Conservation (phyloP, 202 grass and related monocot species). For the Digitaria exilis region DNA sequence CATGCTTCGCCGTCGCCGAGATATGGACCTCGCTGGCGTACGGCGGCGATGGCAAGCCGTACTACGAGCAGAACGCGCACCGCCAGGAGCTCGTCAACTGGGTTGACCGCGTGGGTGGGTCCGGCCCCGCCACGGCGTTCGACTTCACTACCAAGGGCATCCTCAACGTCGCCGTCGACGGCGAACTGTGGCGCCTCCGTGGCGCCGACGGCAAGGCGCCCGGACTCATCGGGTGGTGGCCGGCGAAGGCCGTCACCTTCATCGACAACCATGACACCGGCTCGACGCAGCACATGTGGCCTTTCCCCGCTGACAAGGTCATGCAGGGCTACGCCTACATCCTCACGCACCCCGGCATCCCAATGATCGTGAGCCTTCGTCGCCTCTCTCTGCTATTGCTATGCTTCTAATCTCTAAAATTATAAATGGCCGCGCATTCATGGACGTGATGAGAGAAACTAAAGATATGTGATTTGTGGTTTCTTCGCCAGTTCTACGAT, state of each 20-base stretch:
- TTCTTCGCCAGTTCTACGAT: constrained; percentile 56
- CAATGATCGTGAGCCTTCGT: constrained; percentile 65
- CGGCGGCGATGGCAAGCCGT: constrained; percentile 58
- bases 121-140: constrained; percentile 50
- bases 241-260: constrained; percentile 90
- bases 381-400: neutral
- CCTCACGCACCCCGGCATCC: constrained; percentile 78
- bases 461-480: neutral
- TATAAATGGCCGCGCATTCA: neutral
- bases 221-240: constrained; percentile 71
- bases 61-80: constrained; percentile 56
- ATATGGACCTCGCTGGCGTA: constrained; percentile 68
- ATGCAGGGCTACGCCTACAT: constrained; percentile 95
- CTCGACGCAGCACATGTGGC: constrained; percentile 82
- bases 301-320: constrained; percentile 77
- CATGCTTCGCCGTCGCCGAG: constrained; percentile 70
- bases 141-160: constrained; percentile 94
- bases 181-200: constrained; percentile 66
- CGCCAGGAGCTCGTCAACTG: constrained; percentile 84
- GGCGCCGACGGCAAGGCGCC: constrained; percentile 63
- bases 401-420: neutral
- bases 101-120: constrained; percentile 48
- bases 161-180: constrained; percentile 76
- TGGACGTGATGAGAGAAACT: neutral
- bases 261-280: constrained; percentile 88